These are phyloP conservation scores for Coprinellus aureogranulatus DNA, from an alignment of 768 basidiomycete genomes.

Conservation along the genomic window DNA sequence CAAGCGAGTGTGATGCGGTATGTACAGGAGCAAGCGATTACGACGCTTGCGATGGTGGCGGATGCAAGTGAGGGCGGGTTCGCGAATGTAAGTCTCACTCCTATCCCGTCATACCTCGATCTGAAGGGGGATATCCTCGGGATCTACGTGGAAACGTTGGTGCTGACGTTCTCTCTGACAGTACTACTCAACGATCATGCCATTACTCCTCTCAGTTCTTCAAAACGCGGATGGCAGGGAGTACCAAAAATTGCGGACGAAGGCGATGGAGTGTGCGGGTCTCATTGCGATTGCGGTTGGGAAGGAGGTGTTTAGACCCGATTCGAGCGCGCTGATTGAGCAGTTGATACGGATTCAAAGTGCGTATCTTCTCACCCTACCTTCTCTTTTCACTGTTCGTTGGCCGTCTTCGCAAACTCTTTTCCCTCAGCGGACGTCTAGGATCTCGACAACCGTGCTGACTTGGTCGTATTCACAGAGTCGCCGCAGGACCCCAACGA, in stretches of 20 bases:
- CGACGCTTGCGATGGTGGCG: constrained; percentile 86
- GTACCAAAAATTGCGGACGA: constrained; percentile 67
- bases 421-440: too few relatives aligned
- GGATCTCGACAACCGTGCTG: too few relatives aligned
- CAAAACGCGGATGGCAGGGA: constrained; percentile 66
- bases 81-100: constrained; percentile 48
- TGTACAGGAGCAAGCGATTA: constrained; percentile 86
- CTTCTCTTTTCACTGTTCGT: neutral
- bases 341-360: constrained; percentile 77
- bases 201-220: constrained; percentile 72
- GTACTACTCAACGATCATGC: constrained; percentile 81
- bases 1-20: constrained; percentile 50
- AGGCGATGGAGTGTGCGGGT: constrained; percentile 91
- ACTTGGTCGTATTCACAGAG: too few relatives aligned
- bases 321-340: constrained; percentile 70
- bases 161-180: constrained; percentile 21
- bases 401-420: too few relatives aligned
- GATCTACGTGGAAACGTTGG: neutral
- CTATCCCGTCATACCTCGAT: neutral
- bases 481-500: too few relatives aligned
- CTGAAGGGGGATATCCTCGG: neutral
- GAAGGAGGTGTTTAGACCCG: constrained; percentile 70
- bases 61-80: constrained; percentile 81
- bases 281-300: constrained; percentile 88
- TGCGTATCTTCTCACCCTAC: constrained; percentile 28